phyloP scores from a whole-genome alignment of 345 rosid genomes.

The Citropsis articulata region DNA sequence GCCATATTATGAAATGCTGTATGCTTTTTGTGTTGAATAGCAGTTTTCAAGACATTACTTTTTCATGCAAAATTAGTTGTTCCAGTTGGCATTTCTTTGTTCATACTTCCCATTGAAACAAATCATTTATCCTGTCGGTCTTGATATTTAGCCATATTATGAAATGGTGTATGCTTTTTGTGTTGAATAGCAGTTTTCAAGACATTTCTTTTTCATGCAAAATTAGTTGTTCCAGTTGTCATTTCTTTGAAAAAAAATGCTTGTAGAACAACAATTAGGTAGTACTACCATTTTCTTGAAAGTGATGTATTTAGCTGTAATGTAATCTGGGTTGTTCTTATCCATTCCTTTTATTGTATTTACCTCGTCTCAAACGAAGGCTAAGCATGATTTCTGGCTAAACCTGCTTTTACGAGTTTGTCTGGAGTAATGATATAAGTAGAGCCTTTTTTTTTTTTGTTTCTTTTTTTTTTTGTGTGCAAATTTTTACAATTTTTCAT shows the following conservation, averaged over 20 bases:
- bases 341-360: background rate
- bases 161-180: background rate
- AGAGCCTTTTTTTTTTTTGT: too few species aligned
- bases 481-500: too few species aligned
- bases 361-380: background rate
- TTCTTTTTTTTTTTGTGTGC: too few species aligned
- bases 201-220: background rate
- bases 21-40: background rate
- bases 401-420: background rate
- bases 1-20: background rate
- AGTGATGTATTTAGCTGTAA: too few species aligned
- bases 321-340: background rate
- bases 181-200: background rate
- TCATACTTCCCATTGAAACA: background rate
- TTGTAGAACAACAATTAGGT: too few species aligned
- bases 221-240: too few species aligned
- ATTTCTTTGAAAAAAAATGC: too few species aligned
- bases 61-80: background rate
- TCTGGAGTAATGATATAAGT: background rate
- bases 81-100: background rate
- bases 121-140: background rate
- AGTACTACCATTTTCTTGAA: background rate
- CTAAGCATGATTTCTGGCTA: background rate
- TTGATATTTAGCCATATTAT: background rate
- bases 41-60: background rate